Evolutionary conservation across 768 basidiomycete species (phyloP).

Genomic region (Amanita pallidorosea): DNA sequence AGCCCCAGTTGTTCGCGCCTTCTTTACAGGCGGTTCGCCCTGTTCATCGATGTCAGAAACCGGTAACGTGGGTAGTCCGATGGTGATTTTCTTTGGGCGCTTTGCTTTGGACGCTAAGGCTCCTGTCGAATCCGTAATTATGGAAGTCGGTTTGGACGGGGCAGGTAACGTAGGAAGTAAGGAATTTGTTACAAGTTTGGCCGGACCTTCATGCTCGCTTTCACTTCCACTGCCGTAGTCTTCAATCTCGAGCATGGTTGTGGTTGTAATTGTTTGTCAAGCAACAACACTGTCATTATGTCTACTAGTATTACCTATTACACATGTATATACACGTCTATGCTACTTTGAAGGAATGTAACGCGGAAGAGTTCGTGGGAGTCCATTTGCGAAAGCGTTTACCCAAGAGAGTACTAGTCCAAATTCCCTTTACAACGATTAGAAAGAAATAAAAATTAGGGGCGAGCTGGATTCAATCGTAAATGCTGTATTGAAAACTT

Average conservation of each 20-base stretch:
- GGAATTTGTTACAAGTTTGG: conserved; percentile 3
- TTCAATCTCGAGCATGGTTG: conserved; percentile 61
- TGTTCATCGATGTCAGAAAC: conserved; percentile 22
- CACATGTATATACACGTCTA: background rate
- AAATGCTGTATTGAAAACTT: background rate
- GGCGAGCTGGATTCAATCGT: conserved; percentile 20
- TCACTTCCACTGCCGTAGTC: conserved; percentile 69
- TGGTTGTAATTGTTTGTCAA: background rate
- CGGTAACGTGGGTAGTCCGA: conserved; percentile 40
- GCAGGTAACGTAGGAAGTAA: conserved; percentile 13
- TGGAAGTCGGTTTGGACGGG: conserved; percentile 1
- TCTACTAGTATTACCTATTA: background rate
- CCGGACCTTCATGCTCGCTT: conserved; percentile 33
- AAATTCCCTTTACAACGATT: too few relatives aligned
- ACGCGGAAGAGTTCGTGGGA: background rate
- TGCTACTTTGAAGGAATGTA: background rate
- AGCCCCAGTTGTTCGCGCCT: conserved; percentile 46
- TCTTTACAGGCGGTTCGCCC: conserved; percentile 42
- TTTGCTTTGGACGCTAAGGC: conserved; percentile 18
- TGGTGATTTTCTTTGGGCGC: conserved; percentile 46
- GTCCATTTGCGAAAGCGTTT: background rate
- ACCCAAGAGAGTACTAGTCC: background rate
- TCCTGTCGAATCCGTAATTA: background rate
- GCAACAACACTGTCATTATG: background rate
- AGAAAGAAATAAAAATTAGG: conserved; percentile 17